Evolutionary conservation across 2,329 filamentous ascomycete genomes (phyloP), one percentile per base, ranked within the genome.

Genomic region (Colletotrichum sp.): DNA sequence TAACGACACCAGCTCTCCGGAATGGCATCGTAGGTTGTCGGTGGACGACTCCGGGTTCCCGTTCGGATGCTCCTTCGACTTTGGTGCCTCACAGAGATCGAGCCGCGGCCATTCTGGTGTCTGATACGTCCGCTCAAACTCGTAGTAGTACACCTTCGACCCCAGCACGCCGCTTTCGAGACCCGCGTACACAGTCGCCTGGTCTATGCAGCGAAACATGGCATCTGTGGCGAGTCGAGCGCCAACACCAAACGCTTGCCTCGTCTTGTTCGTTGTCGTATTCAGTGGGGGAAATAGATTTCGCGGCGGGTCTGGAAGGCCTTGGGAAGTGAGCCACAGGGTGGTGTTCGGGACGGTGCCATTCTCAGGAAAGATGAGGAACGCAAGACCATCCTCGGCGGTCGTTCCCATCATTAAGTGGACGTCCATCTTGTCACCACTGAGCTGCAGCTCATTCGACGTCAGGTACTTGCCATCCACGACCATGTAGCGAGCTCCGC

Each of bases 181-280:
- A 4, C 87, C 90, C 0, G 89, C 85, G 79, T 88, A 89, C 8
- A 88, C 88, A 4, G 91, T 92, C 7, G 90, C 90, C 81, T 92
- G 87, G 80, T 92, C 90, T 67, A 90, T 83, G 80, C 91, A 93
- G 72, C 90, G 88, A 85, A 92, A 92, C 10, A 88, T 87, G 68
- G 87, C 89, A 81, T 93, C 91, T 4, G 91, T 92, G 4, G 89
- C 87, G 55, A 92, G 84, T 8, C 89, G 89, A 8, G 89, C 84
- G 24, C 87, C 87, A 39, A 89, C 85, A 76, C 91, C 91, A 85
- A 89, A 92, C 4, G 91, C 85, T 75, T 91, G 87, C 8, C 90
- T 85, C 0, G 90, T 88, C 69, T 80, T 73, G 79, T 89, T 92
- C 10, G 86, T 85, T 0, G 86, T 85, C 0, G 86, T 86, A 28